A percentile compares a stretch with the other conserved stretches of the same genome.
phyloP scores from a whole-genome alignment of 2,329 filamentous ascomycete species.

The Apiospora hydei region DNA sequence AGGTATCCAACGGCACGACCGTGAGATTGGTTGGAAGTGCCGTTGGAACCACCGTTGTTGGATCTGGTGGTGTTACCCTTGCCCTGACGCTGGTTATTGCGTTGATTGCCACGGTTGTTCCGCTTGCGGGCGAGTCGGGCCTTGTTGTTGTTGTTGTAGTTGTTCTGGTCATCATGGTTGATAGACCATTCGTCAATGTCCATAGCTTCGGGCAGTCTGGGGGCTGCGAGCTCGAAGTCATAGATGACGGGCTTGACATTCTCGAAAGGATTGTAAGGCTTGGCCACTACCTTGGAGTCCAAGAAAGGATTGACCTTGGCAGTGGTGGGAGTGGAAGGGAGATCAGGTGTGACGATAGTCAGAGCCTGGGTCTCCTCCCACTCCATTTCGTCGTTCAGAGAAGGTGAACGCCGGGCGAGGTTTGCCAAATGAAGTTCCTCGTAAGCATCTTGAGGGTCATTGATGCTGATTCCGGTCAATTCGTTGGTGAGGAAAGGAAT shows the following conservation, averaged over 20 bases:
- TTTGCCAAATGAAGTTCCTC: not conserved
- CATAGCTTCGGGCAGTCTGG: not conserved
- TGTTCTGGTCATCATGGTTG: not conserved
- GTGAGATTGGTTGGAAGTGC: not conserved
- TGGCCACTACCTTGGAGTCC: not conserved
- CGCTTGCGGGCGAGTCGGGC: not conserved
- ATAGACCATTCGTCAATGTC: constrained; percentile 9
- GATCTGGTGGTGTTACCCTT: not conserved
- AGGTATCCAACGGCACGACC: not conserved
- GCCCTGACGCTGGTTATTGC: not conserved
- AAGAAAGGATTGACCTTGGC: not conserved
- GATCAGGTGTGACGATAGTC: too few species aligned
- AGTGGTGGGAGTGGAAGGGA: not conserved
- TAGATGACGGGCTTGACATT: not conserved
- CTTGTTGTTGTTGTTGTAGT: not conserved
- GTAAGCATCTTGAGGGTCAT: not conserved
- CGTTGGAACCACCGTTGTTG: not conserved
- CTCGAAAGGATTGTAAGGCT: not conserved
- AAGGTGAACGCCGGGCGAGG: not conserved
- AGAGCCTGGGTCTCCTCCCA: not conserved
- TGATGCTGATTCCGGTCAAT: not conserved
- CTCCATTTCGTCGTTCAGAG: not conserved
- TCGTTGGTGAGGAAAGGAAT: not conserved
- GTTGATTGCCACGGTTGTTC: not conserved
- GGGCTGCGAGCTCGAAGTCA: not conserved